Conservation (phyloP, 2,329 filamentous ascomycete genomes). For the Zymoseptoria brevis region DNA sequence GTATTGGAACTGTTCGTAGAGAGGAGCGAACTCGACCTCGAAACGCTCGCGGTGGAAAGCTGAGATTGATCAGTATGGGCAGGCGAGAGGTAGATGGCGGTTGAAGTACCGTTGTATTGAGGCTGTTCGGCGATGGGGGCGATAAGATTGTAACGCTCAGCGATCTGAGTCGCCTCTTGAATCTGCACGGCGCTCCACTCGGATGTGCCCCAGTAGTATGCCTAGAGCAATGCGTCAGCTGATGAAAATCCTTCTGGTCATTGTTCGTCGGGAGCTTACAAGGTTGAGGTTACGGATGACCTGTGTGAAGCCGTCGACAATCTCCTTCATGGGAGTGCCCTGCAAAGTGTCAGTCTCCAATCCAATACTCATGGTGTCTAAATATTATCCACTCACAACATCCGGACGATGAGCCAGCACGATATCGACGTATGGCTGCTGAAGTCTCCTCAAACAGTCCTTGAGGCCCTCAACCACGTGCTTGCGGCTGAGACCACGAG, state of each 20-base stretch:
- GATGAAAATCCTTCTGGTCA: background rate
- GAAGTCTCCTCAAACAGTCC: constrained; percentile 49
- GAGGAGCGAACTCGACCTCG: constrained; percentile 52
- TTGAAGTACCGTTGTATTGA: constrained; percentile 46
- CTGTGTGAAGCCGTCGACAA: constrained; percentile 49
- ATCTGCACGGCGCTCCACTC: constrained; percentile 56
- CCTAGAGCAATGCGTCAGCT: constrained; percentile 16
- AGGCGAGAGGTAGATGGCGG: background rate
- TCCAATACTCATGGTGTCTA: background rate
- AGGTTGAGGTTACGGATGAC: constrained; percentile 48
- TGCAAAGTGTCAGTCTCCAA: background rate
- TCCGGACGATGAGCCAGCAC: constrained; percentile 57
- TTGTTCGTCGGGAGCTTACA: background rate
- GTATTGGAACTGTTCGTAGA: constrained; percentile 50
- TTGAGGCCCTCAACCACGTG: constrained; percentile 52
- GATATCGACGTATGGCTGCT: constrained; percentile 59
- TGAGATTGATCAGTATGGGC: background rate
- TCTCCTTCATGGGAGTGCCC: constrained; percentile 42
- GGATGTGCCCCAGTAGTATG: constrained; percentile 57
- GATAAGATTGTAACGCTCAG: constrained; percentile 52
- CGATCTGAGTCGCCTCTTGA: constrained; percentile 48
- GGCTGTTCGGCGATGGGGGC: constrained; percentile 48
- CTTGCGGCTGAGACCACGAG: constrained; percentile 43
- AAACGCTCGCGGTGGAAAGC: constrained; percentile 53
- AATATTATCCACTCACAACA: constrained; percentile 15